Conservation (phyloP, 164 flowering plant species). For the Malania oleifera region DNA sequence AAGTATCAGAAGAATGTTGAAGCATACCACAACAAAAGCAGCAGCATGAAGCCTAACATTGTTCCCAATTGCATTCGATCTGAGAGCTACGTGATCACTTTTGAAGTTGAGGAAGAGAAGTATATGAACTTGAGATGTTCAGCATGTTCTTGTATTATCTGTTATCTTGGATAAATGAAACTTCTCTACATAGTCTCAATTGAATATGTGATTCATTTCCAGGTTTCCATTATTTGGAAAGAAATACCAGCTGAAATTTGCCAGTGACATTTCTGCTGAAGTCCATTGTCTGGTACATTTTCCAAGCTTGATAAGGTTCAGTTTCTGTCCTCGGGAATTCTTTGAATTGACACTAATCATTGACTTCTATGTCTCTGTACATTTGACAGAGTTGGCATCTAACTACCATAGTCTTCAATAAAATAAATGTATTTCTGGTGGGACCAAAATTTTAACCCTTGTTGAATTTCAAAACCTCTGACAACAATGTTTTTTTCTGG, state of each 20-base stretch:
- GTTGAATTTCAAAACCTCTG: too few species aligned
- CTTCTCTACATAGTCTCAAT: background rate
- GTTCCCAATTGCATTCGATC: conserved; percentile 90
- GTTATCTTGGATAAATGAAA: background rate
- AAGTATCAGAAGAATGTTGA: conserved; percentile 98
- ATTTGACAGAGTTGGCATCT: too few species aligned
- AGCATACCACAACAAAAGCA: conserved; percentile 79
- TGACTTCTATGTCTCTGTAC: background rate
- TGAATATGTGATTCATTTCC: conserved; percentile 17
- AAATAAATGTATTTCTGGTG: too few species aligned
- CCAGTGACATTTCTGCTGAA: conserved; percentile 70
- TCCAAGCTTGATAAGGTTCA: conserved; percentile 93
- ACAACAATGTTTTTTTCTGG: too few species aligned
- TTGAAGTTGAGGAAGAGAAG: conserved; percentile 99
- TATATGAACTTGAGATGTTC: conserved; percentile 17
- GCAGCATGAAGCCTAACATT: conserved; percentile 68
- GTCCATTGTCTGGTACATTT: conserved; percentile 92
- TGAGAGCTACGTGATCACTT: conserved; percentile 89
- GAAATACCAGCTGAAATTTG: conserved; percentile 82
- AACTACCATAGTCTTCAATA: too few species aligned
- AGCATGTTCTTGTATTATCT: background rate
- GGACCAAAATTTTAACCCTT: too few species aligned
- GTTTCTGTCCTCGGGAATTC: background rate
- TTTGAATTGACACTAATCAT: background rate
- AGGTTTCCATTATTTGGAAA: conserved; percentile 97